Percentiles rank a stretch among this genome's conserved stretches.
These are phyloP conservation scores for Elongisporangium prolatum DNA, from an alignment of 352 stramenopile species.

Conservation along the genomic window DNA sequence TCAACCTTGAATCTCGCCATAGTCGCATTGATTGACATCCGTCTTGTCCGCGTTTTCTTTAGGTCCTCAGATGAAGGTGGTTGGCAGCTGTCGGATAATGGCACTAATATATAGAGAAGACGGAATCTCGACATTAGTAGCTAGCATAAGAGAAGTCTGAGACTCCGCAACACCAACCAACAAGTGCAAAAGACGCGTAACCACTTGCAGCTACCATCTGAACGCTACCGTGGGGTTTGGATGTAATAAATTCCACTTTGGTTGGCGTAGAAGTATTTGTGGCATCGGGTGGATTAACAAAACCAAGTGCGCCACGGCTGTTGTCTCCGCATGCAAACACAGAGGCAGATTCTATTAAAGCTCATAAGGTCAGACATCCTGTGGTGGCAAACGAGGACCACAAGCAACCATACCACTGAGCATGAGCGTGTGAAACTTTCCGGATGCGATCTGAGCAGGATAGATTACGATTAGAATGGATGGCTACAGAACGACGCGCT, in stretches of 20 bases:
- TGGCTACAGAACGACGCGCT: neutral
- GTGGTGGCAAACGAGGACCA: neutral
- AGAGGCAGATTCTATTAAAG: slow-evolving; percentile 42
- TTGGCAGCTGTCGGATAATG: slow-evolving; percentile 8
- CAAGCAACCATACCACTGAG: slow-evolving; percentile 52
- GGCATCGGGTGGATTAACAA: neutral
- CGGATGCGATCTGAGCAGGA: slow-evolving; percentile 44
- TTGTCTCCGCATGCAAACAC: slow-evolving; percentile 78
- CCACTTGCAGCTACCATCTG: slow-evolving; percentile 53
- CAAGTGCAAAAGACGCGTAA: slow-evolving; percentile 63
- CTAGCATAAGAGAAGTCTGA: neutral
- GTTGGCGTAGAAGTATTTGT: slow-evolving; percentile 10
- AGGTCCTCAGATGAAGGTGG: slow-evolving; percentile 5
- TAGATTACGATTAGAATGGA: neutral
- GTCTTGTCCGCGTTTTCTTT: slow-evolving; percentile 10
- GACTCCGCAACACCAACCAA: slow-evolving; percentile 25
- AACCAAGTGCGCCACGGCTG: slow-evolving; percentile 44
- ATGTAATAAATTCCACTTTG: slow-evolving; percentile 24
- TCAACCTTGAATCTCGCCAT: slow-evolving; percentile 15
- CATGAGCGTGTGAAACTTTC: slow-evolving; percentile 74
- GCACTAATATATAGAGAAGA: slow-evolving; percentile 10
- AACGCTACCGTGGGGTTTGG: slow-evolving; percentile 20
- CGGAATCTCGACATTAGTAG: neutral
- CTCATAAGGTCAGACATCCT: slow-evolving; percentile 1
- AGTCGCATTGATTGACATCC: slow-evolving; percentile 12